A percentile compares a stretch with the other conserved stretches of the same genome.
phyloP scores from a whole-genome alignment of 2,329 filamentous ascomycete species.

The Ophiostoma triangulosporum region DNA sequence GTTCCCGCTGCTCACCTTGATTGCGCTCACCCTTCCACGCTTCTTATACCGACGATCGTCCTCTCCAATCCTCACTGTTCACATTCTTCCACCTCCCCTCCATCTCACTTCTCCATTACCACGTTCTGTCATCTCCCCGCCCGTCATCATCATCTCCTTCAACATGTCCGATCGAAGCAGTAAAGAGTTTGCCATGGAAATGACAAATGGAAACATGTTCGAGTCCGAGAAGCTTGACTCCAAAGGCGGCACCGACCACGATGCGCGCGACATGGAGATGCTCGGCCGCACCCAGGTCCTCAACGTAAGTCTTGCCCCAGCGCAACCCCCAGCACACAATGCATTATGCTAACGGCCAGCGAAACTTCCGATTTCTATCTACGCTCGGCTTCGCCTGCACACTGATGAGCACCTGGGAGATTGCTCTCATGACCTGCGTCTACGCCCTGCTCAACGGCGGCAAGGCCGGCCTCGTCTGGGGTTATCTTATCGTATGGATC shows the following conservation, averaged over 20 bases:
- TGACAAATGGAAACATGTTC: constrained; percentile 8
- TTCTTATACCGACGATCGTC: no score
- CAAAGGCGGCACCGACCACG: constrained; percentile 17
- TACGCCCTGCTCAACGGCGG: constrained; percentile 35
- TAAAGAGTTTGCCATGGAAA: constrained; percentile 12
- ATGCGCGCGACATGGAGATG: constrained; percentile 22
- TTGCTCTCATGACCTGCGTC: constrained; percentile 26
- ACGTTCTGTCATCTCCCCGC: background rate
- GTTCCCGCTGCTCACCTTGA: no score
- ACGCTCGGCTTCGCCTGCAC: constrained; percentile 40
- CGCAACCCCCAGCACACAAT: background rate
- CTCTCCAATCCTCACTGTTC: background rate
- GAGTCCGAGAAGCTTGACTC: constrained; percentile 13
- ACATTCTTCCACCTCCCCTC: background rate
- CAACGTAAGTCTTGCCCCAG: constrained; percentile 10
- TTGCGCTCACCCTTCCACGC: no score
- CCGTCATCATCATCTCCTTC: background rate
- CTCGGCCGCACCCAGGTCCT: constrained; percentile 14
- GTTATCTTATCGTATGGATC: constrained; percentile 33
- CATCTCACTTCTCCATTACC: background rate
- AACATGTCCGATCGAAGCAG: constrained; percentile 11
- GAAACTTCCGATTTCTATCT: constrained; percentile 35
- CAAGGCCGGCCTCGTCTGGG: constrained; percentile 38
- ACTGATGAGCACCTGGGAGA: constrained; percentile 41
- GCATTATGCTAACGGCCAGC: constrained; percentile 16